Base-by-base conservation (phyloP, 1,284 basidiomycete genomes). In the Fomitiporia mediterranea region DNA sequence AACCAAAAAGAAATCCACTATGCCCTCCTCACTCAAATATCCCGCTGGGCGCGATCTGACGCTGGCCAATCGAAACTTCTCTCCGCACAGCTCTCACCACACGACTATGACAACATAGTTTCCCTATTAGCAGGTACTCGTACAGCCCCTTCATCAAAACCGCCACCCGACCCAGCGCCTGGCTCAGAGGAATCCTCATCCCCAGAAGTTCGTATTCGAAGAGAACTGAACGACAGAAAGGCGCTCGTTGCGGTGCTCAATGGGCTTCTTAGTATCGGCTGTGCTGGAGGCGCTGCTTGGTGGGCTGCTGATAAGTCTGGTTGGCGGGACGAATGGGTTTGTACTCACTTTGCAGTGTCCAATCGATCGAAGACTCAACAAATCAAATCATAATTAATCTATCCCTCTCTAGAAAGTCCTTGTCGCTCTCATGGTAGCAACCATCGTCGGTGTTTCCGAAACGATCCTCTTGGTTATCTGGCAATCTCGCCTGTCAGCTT, bases 281-380 rank as follows among this genome's bases (percentile, higher is more conserved):
- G 83, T 8, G 78, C 83, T 0, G 88, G 82, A 1, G 73, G 79
- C 51, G 86, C 85, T 3, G 75, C 79, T 4, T 90, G 82, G 83
- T 87, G 82, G 80, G 86, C 82, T 17, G 80, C 85, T 30, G 79
- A 80, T 44, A 75, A 72, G 60, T 75, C 79, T 3, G 76, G 78
- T 2, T 84, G 85, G 84, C 78, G 70, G 54, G 72, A 82, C 58
- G 87, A 91, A 75, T 88, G 83, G 82, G 89, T 88, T 63, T 57
- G 81, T 72, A 2, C 28, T 52, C 40, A 13, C 39, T n/a, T 42
- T 42, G 39, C 23, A 17, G n/a, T 42, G n/a, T n/a, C n/a, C n/a
- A n/a, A n/a, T n/a, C n/a, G 47, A n/a, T 25, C 19, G 19, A 13
- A n/a, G 5, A 43, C n/a, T 7, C 48, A 23, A 8, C 38, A 2